Conservation (phyloP, 441 rosid species). For the Capsella rubella region DNA sequence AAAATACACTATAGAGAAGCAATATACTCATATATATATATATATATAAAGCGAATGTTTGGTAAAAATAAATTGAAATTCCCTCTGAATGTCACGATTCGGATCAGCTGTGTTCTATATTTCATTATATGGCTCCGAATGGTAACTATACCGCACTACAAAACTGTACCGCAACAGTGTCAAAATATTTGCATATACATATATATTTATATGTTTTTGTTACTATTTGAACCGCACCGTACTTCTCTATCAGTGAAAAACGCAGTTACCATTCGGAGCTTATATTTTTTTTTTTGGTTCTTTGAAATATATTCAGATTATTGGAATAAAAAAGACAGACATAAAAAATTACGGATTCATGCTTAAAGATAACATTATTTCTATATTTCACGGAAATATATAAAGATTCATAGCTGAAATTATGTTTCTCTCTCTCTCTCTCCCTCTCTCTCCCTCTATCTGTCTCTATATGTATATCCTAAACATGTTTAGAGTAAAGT, state of each 20-base stretch:
- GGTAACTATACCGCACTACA: no score
- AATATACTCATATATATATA: neutral
- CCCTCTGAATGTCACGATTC: slow-evolving; percentile 38
- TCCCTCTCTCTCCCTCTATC: no score
- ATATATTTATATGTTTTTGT: no score
- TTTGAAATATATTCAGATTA: no score
- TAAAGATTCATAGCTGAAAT: slow-evolving; percentile 30
- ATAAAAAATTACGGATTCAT: slow-evolving; percentile 34
- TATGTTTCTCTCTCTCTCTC: slow-evolving; percentile 10
- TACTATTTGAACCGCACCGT: no score
- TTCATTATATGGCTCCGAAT: no score
- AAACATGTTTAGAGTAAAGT: slow-evolving; percentile 41
- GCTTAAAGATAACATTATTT: slow-evolving; percentile 29
- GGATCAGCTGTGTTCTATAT: slow-evolving; percentile 43
- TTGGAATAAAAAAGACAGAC: slow-evolving; percentile 26
- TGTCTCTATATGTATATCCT: slow-evolving; percentile 18
- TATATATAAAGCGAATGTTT: slow-evolving; percentile 34
- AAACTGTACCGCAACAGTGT: no score
- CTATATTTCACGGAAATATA: slow-evolving; percentile 24
- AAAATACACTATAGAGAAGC: slow-evolving; percentile 20
- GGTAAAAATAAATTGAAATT: slow-evolving; percentile 10
- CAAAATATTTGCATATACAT: no score
- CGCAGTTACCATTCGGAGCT: no score
- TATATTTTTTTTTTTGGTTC: no score
- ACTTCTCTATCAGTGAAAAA: no score